These are phyloP conservation scores for Prunus fruticosa DNA, from an alignment of 306 rosid genomes.

Conservation along the genomic window DNA sequence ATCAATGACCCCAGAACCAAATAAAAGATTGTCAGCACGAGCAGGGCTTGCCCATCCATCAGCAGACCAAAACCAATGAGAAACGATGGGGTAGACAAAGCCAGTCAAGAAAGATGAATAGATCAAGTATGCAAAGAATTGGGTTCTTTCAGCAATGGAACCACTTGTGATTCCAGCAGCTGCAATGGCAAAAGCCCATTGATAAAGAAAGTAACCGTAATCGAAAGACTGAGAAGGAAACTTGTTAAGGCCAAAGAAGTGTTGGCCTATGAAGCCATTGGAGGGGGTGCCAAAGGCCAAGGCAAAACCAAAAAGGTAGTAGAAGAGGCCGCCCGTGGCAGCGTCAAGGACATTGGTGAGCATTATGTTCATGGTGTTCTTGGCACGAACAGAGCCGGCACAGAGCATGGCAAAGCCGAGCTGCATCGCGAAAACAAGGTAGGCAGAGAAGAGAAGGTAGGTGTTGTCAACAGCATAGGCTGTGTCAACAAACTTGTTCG, in stretches of 20 bases:
- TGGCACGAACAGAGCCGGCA: constrained; percentile 58
- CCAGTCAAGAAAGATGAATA: constrained; percentile 54
- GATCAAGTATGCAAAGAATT: constrained; percentile 45
- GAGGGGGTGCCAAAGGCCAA: constrained; percentile 51
- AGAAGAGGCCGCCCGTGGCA: constrained; percentile 47
- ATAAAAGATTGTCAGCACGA: constrained; percentile 26
- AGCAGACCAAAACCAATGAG: constrained; percentile 65
- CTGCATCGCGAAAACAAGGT: constrained; percentile 62
- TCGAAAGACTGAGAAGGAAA: constrained; percentile 43
- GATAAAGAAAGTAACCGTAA: constrained; percentile 42
- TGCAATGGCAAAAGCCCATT: constrained; percentile 62
- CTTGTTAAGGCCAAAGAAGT: constrained; percentile 36
- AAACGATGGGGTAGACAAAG: constrained; percentile 50
- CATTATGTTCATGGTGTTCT: constrained; percentile 64
- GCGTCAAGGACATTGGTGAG: constrained; percentile 59
- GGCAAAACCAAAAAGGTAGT: constrained; percentile 51
- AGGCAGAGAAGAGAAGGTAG: constrained; percentile 50
- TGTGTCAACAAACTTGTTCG: constrained; percentile 41
- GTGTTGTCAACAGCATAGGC: constrained; percentile 43
- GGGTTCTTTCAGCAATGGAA: constrained; percentile 60
- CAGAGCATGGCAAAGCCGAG: constrained; percentile 64
- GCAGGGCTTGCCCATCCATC: constrained; percentile 60
- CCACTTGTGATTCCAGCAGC: constrained; percentile 61
- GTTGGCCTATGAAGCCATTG: constrained; percentile 45
- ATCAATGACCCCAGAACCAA: constrained; percentile 60